Evolutionary conservation across 495 filamentous ascomycete genomes (phyloP).

Genomic region (Hyaloscypha variabilis): DNA sequence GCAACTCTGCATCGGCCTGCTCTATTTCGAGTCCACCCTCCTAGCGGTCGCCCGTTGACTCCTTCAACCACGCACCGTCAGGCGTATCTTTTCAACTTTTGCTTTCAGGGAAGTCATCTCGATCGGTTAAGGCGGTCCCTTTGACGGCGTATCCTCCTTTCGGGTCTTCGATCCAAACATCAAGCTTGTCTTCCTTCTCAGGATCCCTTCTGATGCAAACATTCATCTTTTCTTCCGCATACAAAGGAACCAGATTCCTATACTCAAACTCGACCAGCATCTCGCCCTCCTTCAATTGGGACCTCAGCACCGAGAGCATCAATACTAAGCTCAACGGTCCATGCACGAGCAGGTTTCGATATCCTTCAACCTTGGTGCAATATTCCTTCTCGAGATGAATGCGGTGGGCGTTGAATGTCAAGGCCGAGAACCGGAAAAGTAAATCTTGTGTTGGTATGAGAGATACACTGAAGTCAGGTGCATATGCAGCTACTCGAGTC

Average conservation of each 20-base stretch:
- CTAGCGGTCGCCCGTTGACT: not conserved
- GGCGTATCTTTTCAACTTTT: not conserved
- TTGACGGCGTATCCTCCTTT: constrained; percentile 65
- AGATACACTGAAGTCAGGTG: constrained; percentile 22
- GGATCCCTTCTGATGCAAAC: constrained; percentile 53
- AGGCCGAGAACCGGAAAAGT: constrained; percentile 82
- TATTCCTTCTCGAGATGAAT: constrained; percentile 83
- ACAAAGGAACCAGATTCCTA: constrained; percentile 80
- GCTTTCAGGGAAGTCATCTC: not conserved
- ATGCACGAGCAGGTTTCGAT: constrained; percentile 77
- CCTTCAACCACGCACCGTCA: not conserved
- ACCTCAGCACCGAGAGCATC: constrained; percentile 65
- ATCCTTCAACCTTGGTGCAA: constrained; percentile 69
- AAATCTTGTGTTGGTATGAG: constrained; percentile 28
- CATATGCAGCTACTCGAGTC: constrained; percentile 6
- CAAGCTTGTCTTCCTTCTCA: constrained; percentile 42
- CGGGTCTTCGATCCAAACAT: constrained; percentile 68
- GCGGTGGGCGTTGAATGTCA: constrained; percentile 83
- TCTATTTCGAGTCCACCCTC: not conserved
- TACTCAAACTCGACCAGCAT: constrained; percentile 65
- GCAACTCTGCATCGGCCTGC: not conserved
- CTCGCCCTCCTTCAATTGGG: constrained; percentile 42
- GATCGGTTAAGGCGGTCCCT: constrained; percentile 42
- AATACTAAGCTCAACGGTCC: constrained; percentile 81
- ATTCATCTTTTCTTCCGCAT: constrained; percentile 64